Evolutionary conservation across 2,329 filamentous ascomycete species (phyloP), one percentile per base, ranked within the genome.

Genomic region (Cordyceps cicadae): DNA sequence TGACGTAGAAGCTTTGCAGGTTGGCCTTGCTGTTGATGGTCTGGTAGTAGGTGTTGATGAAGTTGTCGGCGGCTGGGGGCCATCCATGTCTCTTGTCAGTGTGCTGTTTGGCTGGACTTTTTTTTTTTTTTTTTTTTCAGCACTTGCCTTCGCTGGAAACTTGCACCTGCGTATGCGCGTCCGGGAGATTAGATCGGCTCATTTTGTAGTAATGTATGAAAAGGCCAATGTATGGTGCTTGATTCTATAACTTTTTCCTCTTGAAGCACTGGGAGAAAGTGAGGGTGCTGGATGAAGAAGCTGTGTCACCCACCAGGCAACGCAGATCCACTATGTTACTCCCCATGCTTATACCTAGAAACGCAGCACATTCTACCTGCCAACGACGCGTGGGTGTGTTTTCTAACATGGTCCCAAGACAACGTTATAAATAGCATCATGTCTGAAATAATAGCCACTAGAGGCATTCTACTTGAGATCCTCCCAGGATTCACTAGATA

Each of bases 11-110:
- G n/a, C 77, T 75, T 19, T 81, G 70, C 15, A 96, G 80, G 8
- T 76, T 75, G 37, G 80, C 70, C 46, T 90, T 80, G 62, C 79
- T 81, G 72, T 88, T 85, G 56, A 95, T 77, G n/a, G 87, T 81
- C 32, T 81, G 78, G 76, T 96, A 96, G 77, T 88, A 96, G 64
- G 82, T 79, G 63, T 87, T 84, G 65, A 88, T 80, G 68, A 96
- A 93, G 59, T 75, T 77, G 66, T 88, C 83, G 58, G 90, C 88
- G 62, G 87, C 90, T 89, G 66, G 39, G 34, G 34, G 3, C 2
- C 53, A n/a, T n/a, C n/a, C n/a, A 15, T 48, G 54, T 29, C 29
- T 29, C 45, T 50, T 19, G 54, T 65, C 41, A 41, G 62, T 60
- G 9, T 19, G 24, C 45, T 19, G 43, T 39, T 53, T 29, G 6